A percentile compares a stretch with the other conserved stretches of the same genome.
These are phyloP conservation scores for Cudoniella acicularis DNA, from an alignment of 495 filamentous ascomycete genomes.

Conservation along the genomic window DNA sequence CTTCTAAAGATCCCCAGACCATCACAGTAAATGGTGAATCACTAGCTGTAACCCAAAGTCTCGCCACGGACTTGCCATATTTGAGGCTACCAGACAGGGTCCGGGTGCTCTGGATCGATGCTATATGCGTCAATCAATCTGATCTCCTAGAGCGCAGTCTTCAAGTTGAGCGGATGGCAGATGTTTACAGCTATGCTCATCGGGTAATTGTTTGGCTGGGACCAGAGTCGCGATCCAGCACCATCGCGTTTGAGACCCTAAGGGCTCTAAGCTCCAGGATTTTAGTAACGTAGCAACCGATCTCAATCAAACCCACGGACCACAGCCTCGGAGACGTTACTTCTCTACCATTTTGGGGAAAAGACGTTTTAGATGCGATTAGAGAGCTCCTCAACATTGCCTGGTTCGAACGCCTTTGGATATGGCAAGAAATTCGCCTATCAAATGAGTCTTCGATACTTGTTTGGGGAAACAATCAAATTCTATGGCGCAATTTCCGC, in stretches of 20 bases:
- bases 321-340: not conserved
- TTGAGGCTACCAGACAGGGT: not conserved
- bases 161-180: constrained; percentile 10
- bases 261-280: not conserved
- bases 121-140: constrained; percentile 13
- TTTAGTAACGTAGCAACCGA: not conserved
- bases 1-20: not conserved
- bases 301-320: not conserved
- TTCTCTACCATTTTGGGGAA: not conserved
- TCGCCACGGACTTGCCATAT: not conserved
- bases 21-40: not conserved
- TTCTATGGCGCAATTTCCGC: not conserved
- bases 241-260: not conserved
- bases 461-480: not conserved
- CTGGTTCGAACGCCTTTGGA: not conserved
- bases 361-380: not conserved
- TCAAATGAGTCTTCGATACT: not conserved
- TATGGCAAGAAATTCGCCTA: not conserved
- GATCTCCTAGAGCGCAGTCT: constrained; percentile 5
- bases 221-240: not conserved
- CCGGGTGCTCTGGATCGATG: constrained; percentile 3
- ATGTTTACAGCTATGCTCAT: constrained; percentile 7
- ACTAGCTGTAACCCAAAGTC: not conserved
- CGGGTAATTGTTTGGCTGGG: constrained; percentile 17
- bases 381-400: not conserved